These are phyloP conservation scores for Myrmaecium sp. DNA, from an alignment of 2,329 filamentous ascomycete genomes.

Conservation along the genomic window DNA sequence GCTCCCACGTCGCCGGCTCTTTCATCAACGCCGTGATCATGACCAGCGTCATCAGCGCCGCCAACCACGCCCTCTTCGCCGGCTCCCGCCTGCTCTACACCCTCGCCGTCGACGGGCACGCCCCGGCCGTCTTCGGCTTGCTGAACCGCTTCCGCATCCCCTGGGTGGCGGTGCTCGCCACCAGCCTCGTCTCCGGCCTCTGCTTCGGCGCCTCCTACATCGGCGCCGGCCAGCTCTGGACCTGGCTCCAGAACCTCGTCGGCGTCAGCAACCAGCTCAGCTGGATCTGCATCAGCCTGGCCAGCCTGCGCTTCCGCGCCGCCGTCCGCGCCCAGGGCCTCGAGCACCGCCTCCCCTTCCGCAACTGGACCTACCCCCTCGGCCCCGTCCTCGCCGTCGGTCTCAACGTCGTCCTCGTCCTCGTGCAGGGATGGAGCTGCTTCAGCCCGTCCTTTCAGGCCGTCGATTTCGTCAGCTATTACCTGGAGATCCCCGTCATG, in stretches of 20 bases:
- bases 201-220: constrained; percentile 33
- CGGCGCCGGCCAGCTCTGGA: constrained; percentile 13
- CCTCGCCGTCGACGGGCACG: constrained; percentile 33
- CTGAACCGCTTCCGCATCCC: constrained; percentile 29
- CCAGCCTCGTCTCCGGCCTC: constrained; percentile 36
- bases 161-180: constrained; percentile 19
- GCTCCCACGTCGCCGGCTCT: constrained; percentile 48
- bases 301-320: constrained; percentile 12
- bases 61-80: constrained; percentile 46
- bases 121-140: constrained; percentile 33
- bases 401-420: constrained; percentile 33
- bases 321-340: constrained; percentile 16
- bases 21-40: constrained; percentile 65
- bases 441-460: constrained; percentile 35
- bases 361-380: constrained; percentile 30
- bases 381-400: constrained; percentile 32
- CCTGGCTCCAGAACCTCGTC: constrained; percentile 15
- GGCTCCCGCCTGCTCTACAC: constrained; percentile 35
- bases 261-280: constrained; percentile 15
- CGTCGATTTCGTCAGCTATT: constrained; percentile 35
- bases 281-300: constrained; percentile 12
- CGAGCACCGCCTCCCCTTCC: constrained; percentile 30
- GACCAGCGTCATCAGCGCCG: constrained; percentile 52
- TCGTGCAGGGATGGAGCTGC: constrained; percentile 37
- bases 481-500: no score